Base-by-base conservation (phyloP, 1,284 basidiomycete genomes). In the Lentinula novae-zelandiae region DNA sequence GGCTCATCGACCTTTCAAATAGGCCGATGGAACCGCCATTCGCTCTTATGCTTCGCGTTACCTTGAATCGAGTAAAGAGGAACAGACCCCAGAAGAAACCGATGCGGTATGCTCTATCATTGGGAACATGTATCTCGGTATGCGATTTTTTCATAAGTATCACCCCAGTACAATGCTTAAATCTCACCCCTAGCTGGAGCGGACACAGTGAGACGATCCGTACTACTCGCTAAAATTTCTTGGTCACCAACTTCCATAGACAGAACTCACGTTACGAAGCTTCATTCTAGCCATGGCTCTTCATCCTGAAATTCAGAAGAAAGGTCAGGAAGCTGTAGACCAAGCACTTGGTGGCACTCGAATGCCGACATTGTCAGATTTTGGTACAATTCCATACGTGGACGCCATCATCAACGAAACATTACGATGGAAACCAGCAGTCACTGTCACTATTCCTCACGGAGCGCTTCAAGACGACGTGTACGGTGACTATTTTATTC, bases 241-340 rank as follows among this genome's bases (percentile, higher is more conserved):
- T 27, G 27, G 27, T 27, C 4, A 3, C 3, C 27, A 27, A 27
- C 27, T 27, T 27, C 7, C 9, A 34, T n/a, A 58, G 57, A 51
- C 48, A 4, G 38, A 52, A 31, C 49, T 51, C 8, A 53, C 58
- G 20, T 40, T 53, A 27, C 31, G 20, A 9, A 44, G 36, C 17
- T 59, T 59, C 31, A 40, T 59, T 15, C 38, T 59, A 34, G 40
- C 40, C 13, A 59, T 58, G 57, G 34, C 38, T 2, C 46, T 51
- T 3, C 49, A 58, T 31, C 58, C 58, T 12, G 58, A 53, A 31
- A 46, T 59, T 2, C 50, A 53, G 15, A 39, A 51, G 33, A 50
- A 53, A 22, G 58, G 49, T 15, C 58, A 59, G 22, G 50, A 59
- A 53, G 58, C 50, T n/a, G 22, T 59, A 15, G 58, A 59, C 51